Evolutionary conservation across 1,139 yeast genomes (phyloP), one percentile per base, ranked within the genome.

Genomic region (Diutina siamensis): DNA sequence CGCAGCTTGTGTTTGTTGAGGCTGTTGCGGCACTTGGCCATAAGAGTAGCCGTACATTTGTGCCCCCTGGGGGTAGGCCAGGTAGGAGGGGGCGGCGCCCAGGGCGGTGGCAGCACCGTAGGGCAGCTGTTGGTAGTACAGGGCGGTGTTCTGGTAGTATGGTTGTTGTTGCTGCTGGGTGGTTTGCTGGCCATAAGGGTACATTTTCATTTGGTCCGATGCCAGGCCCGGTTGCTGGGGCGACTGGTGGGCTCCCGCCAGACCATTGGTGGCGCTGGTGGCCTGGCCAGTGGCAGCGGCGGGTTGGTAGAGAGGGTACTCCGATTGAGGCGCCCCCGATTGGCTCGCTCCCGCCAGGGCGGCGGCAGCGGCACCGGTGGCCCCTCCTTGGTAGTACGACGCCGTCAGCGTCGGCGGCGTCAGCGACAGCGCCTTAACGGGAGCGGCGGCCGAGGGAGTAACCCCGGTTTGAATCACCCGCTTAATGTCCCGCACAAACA

Each of bases 401-500:
- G 44, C 33, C 4, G 31, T n/a, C 15, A 20, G 44, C 2, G 32
- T 25, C 33, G 33, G 44, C 7, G 33, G 44, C 8, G 33, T 20
- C 36, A 9, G 40, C 42, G 20, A 54, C 46, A 7, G 52, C 46
- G 25, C 51, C 48, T 31, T 28, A 28, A 35, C 40, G 27, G 40
- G 10, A 8, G 27, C 40, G 27, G 40, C 40, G 17, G 56, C 49
- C 44, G 49, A 51, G 17, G 75, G 74, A n/a, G 72, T 68, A 10
- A 70, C 72, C 9, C 76, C 76, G 2, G 74, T 69, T 52, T 69
- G 80, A 47, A 83, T 77, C 35, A 80, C 82, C 56, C 78, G 63
- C 59, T 84, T 84, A 56, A 87, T 86, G 61, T 88, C 95, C 52
- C 85, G 77, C 41, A 87, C 96, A 64, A 88, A 87, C 51, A 88